Base-by-base conservation (phyloP, 1,139 yeast species). In the Saccharomyces hybrid region DNA sequence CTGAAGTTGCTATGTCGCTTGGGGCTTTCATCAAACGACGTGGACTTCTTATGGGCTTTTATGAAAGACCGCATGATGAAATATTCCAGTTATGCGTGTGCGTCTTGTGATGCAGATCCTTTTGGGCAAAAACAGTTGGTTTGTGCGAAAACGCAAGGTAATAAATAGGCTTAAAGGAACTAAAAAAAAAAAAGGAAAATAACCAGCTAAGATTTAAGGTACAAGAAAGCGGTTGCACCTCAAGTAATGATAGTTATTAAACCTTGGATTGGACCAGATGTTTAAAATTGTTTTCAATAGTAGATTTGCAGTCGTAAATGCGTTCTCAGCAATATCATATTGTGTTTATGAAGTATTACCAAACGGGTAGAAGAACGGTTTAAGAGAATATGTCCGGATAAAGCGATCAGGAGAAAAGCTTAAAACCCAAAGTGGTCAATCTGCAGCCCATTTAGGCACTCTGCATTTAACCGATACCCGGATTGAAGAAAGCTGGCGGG, bases 21-120 rank as follows among this genome's bases (percentile, higher is more conserved):
- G 3, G 67, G 64, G 31, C 62, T 59, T 29, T 62, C 62, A 23
- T 66, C 69, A 26, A 71, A 60, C 3, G 74, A 68, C 23, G 64
- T 69, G 5, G 70, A 64, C 50, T 68, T 64, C 46, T 68, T 64
- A 55, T 72, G 74, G 7, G 75, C 64, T 53, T 70, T 71, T 48
- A 72, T 73, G 58, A 73, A 71, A 1, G 75, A 69, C 47, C 72
- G 63, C 75, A 72, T 72, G 19, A 38, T 16, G 44, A 2, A 19
- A 38, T 5, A 11, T 38, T 16, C 44, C 44, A 11, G 13, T 38
- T 6, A 25, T 38, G 44, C 9, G 44, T 38, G 16, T 38, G 44
- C 26, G 25, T 38, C 23, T 26, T 38, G 11, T 16, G 44, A 25
- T 38, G 44, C 44, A 16, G 44, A 11, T 38, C 44, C 7, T 16